Evolutionary conservation across 2,329 filamentous ascomycete genomes (phyloP).

Genomic region (Rutstroemia sp.): DNA sequence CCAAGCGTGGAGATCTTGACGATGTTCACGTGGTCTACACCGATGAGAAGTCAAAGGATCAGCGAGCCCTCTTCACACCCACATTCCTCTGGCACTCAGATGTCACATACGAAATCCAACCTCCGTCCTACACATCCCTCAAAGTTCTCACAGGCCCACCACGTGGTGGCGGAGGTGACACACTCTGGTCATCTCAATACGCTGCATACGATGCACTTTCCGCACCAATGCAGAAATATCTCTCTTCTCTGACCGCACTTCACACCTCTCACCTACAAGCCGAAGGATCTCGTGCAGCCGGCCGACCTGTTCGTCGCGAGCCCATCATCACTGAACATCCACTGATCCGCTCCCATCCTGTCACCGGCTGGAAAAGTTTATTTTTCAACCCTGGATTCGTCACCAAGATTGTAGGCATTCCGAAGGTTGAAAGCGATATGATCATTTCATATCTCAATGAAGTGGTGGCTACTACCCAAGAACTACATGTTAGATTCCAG

Average conservation of each 20-base stretch:
- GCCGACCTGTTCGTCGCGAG: slow-evolving; percentile 40
- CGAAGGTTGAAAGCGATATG: slow-evolving; percentile 46
- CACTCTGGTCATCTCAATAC: slow-evolving; percentile 50
- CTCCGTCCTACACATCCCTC: slow-evolving; percentile 48
- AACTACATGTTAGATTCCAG: slow-evolving; percentile 60
- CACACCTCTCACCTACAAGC: slow-evolving; percentile 49
- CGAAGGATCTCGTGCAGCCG: slow-evolving; percentile 32
- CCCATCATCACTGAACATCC: slow-evolving; percentile 49
- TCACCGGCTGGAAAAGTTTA: slow-evolving; percentile 54
- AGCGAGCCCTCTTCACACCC: slow-evolving; percentile 46
- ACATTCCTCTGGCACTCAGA: slow-evolving; percentile 38
- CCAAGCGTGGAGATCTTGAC: slow-evolving; percentile 40
- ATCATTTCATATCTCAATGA: slow-evolving; percentile 46
- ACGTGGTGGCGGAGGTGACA: slow-evolving; percentile 47
- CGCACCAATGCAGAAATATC: slow-evolving; percentile 47
- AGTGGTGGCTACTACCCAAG: slow-evolving; percentile 50
- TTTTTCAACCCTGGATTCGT: slow-evolving; percentile 54
- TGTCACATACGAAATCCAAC: slow-evolving; percentile 50
- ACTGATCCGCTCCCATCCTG: slow-evolving; percentile 50
- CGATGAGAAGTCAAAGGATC: slow-evolving; percentile 44
- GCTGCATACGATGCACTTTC: slow-evolving; percentile 51
- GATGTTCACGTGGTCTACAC: slow-evolving; percentile 51
- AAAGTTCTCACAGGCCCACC: slow-evolving; percentile 47
- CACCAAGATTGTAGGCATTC: slow-evolving; percentile 49
- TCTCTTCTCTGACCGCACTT: slow-evolving; percentile 47